Evolutionary conservation across 345 rosid genomes (phyloP), one percentile per base, ranked within the genome.

Genomic region (Adansonia digitata): DNA sequence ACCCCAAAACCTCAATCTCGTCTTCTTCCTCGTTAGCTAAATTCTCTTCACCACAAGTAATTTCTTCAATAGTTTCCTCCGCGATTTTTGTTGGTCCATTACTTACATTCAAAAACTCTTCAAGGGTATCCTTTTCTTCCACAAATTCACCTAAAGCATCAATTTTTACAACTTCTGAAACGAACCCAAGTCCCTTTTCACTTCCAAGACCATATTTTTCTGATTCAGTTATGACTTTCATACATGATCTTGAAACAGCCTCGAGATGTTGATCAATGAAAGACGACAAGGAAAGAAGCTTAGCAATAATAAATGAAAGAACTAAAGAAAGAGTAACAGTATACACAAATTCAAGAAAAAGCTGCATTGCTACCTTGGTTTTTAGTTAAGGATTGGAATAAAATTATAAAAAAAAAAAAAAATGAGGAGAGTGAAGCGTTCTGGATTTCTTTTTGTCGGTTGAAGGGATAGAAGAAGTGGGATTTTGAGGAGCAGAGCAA

Each of bases 301-400:
- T 79, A 22, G 84, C 69, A 15, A 83, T 17, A 71, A 76, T 1
- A 61, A 77, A 77, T 24, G 78, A 77, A 55, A 74, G 27, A 3
- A 83, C 1, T 37, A 81, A 13, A 26, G 84, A 78, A 64, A 81
- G 6, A 13, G 40, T 40, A 60, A 81, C 7, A 12, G 81, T 53
- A 4, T 66, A 66, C 49, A 77, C 2, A 4, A 75, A 69, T 46
- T 74, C 79, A 75, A 81, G 67, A 45, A 75, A 75, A 39, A 79
- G 26, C 39, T 78, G 78, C 88, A 85, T n/a, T 85, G 75, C 59
- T 48, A 24, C 57, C 4, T 60, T 49, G 51, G 15, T 40, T 34
- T 39, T 42, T 64, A 5, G 56, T 29, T 65, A 26, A 66, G 71
- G 43, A 66, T 42, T 14, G 34, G 35, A 12, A 43, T 5, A 5